Base-by-base conservation (phyloP, 2,329 filamentous ascomycete genomes). In the Ramularia endophylla region DNA sequence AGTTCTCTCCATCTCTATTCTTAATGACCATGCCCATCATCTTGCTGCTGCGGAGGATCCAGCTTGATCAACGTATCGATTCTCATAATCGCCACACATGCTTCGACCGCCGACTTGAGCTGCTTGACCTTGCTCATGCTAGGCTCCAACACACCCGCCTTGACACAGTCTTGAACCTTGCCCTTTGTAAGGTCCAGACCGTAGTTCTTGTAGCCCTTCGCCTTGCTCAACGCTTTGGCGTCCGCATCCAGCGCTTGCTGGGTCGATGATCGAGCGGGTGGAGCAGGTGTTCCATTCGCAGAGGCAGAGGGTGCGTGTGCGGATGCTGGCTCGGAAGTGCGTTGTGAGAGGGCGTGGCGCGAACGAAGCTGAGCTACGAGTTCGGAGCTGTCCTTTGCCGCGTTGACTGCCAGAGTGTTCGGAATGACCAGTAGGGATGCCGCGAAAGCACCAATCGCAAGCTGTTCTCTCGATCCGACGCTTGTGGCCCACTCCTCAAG, bases 201-300 rank as follows among this genome's bases (percentile, higher is more conserved):
- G 66, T 98, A 98, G 75, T 98, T 98, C 72, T 90, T 92, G 75
- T 97, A 98, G 57, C 85, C 86, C 80, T 95, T 95, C 71, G 90
- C 92, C 67, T 87, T 87, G 36, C 88, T 87, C 44, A 92, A 75
- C 39, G 81, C 81, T 75, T 94, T 95, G 66, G 92, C 87, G 58
- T 94, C 86, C 54, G 79, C 81, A 25, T 57, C 54, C 15, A 52
- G 48, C 39, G 52, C 44, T 46, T 54, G 48, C 42, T 53, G 51
- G 17, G 51, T 49, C 15, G 48, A 45, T 30, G 48, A 40, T 13
- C 41, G 17, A 36, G 51, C 64, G 28, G 51, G 41, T n/a, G 51
- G 36, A 9, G 44, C 29, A 3, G 51, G 44, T 13, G 46, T 32
- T 11, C 46, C 50, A 25, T 53, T 53, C 8, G 49, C 38, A 25